Evolutionary conservation across 176 grass and related monocot species (phyloP), one percentile per base, ranked within the genome.

Genomic region (Elaeis guineensis): DNA sequence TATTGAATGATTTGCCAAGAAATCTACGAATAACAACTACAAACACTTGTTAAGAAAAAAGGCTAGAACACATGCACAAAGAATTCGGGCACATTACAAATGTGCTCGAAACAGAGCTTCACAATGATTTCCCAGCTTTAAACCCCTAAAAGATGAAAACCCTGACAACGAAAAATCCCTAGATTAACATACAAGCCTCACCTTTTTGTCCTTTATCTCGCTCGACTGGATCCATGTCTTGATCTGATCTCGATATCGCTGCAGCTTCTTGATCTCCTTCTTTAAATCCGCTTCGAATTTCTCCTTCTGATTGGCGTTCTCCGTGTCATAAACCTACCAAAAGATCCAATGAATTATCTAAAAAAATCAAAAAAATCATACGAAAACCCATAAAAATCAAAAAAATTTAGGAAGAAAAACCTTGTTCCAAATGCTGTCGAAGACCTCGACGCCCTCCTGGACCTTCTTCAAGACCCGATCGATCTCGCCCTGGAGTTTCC

Each of bases 171-270:
- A 44, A 14, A 44, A 44, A 12, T 0, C 35, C 2, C 35, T 44
- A 44, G 35, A 44, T 44, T 12, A 44, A 44, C 9, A 14, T 3
- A 44, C 18, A 11, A 26, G 20, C 5, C 63, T 75, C 28, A 92
- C 94, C 88, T 98, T 98, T 75, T 98, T 98, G 64, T 98, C 94
- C 84, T 98, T 98, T 73, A 98, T 98, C 70, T 98, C 94, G 67
- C 94, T 98, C 32, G 94, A 98, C 63, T 98, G 94, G 69, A 98
- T 93, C 94, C 94, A 98, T 21, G 94, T 92, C 78, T 98, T 98
- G 67, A 98, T 98, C 82, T 98, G 94, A 84, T 98, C 94, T 49
- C 94, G 76, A 62, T 98, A 98, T 17, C 88, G 84, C 82, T 98
- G 94, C 66, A 98, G 57, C 79, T 98, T 98, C 70, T 93, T 98